phyloP scores from a whole-genome alignment of 208 protist species.

The Trypanosoma lewisi region DNA sequence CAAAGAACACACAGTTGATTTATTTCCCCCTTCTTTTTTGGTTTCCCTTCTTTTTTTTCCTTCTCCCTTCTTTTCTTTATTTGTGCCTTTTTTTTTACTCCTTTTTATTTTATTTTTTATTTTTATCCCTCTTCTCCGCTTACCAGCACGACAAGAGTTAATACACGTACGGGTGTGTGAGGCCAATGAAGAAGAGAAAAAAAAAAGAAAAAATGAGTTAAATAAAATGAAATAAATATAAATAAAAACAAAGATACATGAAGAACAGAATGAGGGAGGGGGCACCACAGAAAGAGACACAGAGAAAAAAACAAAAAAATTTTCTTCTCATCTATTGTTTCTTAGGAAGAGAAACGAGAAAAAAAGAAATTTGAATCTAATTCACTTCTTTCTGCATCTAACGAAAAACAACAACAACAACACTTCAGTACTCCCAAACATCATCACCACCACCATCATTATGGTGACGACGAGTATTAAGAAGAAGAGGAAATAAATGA shows the following conservation, averaged over 20 bases:
- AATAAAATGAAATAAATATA: neutral
- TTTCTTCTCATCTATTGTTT: neutral
- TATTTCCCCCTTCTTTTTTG: neutral
- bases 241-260: neutral
- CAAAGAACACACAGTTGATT: too few relatives aligned
- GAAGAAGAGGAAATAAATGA: neutral
- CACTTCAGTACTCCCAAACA: too few relatives aligned
- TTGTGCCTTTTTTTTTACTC: neutral
- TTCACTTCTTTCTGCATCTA: neutral
- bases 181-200: neutral
- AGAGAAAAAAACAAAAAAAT: too few relatives aligned
- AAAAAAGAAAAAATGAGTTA: neutral
- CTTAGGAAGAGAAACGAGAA: too few relatives aligned
- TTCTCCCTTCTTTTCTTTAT: neutral
- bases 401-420: neutral
- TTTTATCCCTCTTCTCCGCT: neutral
- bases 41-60: neutral
- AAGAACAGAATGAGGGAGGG: neutral
- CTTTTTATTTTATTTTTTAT: neutral
- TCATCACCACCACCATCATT: neutral
- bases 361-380: too few relatives aligned
- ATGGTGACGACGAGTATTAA: neutral
- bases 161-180: too few relatives aligned
- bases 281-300: neutral
- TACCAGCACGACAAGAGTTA: too few relatives aligned